These are phyloP conservation scores for Aaosphaeria pasadenensis DNA, from an alignment of 2,329 filamentous ascomycete species.

Conservation along the genomic window DNA sequence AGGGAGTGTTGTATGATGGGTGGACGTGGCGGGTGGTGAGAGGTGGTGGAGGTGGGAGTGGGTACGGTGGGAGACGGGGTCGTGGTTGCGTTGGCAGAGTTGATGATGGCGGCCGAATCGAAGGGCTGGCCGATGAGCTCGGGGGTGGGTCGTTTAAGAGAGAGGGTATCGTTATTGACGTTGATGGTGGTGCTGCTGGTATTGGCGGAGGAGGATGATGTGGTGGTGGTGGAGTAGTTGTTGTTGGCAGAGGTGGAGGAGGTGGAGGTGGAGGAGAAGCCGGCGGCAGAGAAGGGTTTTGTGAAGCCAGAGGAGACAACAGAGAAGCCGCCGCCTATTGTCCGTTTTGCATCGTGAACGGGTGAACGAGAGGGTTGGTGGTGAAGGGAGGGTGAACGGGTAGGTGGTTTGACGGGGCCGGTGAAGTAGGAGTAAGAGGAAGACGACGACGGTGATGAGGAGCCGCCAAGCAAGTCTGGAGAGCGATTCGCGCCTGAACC, in stretches of 20 bases:
- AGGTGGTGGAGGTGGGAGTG: constrained; percentile 24
- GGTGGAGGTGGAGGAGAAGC: background rate
- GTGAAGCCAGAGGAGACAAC: background rate
- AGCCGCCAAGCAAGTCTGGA: background rate
- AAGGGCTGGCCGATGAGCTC: constrained; percentile 41
- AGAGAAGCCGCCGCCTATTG: background rate
- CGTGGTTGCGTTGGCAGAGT: background rate
- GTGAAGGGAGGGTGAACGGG: constrained; percentile 2
- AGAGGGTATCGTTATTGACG: background rate
- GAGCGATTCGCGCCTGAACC: background rate
- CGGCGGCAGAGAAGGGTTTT: background rate
- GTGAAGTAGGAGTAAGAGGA: background rate
- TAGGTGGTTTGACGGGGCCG: background rate
- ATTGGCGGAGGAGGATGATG: constrained; percentile 1
- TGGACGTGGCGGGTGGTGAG: constrained; percentile 18
- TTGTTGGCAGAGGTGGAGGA: background rate
- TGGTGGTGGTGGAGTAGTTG: background rate
- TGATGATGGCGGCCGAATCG: constrained; percentile 3
- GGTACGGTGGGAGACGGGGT: constrained; percentile 34
- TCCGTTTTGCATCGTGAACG: no score
- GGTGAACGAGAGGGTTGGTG: background rate
- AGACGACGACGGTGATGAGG: constrained; percentile 2
- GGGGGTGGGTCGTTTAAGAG: constrained; percentile 4
- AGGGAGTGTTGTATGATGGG: constrained; percentile 24
- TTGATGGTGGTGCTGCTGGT: background rate